phyloP scores from a whole-genome alignment of 2,329 filamentous ascomycete species.

The Cladobotryum protrusum region DNA sequence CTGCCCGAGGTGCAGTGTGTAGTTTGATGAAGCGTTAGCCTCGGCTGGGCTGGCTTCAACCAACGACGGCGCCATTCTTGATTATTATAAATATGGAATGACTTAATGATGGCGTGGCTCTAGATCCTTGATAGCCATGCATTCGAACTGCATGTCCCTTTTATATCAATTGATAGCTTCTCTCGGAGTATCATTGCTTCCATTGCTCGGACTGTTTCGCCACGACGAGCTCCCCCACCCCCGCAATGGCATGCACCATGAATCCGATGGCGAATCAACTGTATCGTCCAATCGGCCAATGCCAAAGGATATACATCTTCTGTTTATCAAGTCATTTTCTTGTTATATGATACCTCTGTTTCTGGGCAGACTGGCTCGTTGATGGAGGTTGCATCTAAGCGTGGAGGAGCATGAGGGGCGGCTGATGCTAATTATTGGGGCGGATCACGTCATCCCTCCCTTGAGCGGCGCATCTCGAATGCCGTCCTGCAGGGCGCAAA shows the following conservation, averaged over 20 bases:
- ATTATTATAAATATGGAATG: not conserved
- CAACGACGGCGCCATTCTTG: constrained; percentile 19
- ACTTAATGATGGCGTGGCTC: too few species aligned
- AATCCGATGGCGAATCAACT: constrained; percentile 11
- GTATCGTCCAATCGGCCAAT: constrained; percentile 7
- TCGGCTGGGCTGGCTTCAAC: constrained; percentile 12
- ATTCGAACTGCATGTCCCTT: not conserved
- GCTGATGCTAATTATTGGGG: constrained; percentile 14
- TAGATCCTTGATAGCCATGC: too few species aligned
- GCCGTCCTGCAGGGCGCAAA: not conserved
- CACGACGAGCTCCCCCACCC: not conserved
- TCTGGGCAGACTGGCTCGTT: not conserved
- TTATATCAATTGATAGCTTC: not conserved
- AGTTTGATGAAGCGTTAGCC: constrained; percentile 6
- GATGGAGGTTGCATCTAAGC: not conserved
- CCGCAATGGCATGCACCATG: constrained; percentile 11
- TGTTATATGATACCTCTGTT: constrained; percentile 2
- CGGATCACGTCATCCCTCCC: constrained; percentile 11
- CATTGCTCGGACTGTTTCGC: too few species aligned
- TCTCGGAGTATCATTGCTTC: not conserved
- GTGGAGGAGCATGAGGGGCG: not conserved
- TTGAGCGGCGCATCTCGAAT: not conserved
- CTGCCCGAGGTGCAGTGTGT: constrained; percentile 22
- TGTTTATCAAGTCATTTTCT: not conserved
- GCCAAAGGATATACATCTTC: not conserved